Evolutionary conservation across 176 grass and related monocot genomes (phyloP).

Genomic region (Olyra latifolia): DNA sequence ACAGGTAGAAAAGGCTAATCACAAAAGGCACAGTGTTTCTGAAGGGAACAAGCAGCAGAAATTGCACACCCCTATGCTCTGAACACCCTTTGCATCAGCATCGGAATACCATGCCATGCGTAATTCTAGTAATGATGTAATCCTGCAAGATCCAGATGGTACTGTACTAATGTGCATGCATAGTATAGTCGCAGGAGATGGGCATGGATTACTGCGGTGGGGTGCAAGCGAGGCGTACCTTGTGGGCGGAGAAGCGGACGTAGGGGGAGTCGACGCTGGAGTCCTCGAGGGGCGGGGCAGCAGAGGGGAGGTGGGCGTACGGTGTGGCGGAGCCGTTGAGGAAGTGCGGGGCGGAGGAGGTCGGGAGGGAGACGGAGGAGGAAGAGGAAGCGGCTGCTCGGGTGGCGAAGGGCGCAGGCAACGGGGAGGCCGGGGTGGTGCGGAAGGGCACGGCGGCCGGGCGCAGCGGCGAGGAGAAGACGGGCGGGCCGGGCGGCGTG

Average conservation of each 20-base stretch:
- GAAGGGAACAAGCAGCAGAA: not conserved
- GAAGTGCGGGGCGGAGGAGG: conserved; percentile 59
- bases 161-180: not conserved
- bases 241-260: conserved; percentile 92
- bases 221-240: conserved; percentile 43
- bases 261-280: conserved; percentile 70
- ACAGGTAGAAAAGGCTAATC: conserved; percentile 1
- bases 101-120: not conserved
- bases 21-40: not conserved
- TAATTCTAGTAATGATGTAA: not conserved
- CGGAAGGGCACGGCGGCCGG: conserved; percentile 74
- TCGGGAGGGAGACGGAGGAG: conserved; percentile 51
- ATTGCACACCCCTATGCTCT: conserved; percentile 2
- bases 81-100: conserved; percentile 3
- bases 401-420: conserved; percentile 41
- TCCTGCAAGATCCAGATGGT: conserved; percentile 16
- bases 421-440: conserved; percentile 64
- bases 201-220: not conserved
- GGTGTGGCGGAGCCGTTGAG: conserved; percentile 61
- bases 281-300: conserved; percentile 38
- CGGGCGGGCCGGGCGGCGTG: conserved; percentile 79
- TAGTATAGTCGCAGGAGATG: not conserved
- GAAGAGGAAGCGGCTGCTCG: conserved; percentile 34
- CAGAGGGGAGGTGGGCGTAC: conserved; percentile 28
- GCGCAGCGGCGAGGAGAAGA: conserved; percentile 83